Evolutionary conservation across 169 alveolate species (phyloP).

Genomic region (Plasmodium fragile): DNA sequence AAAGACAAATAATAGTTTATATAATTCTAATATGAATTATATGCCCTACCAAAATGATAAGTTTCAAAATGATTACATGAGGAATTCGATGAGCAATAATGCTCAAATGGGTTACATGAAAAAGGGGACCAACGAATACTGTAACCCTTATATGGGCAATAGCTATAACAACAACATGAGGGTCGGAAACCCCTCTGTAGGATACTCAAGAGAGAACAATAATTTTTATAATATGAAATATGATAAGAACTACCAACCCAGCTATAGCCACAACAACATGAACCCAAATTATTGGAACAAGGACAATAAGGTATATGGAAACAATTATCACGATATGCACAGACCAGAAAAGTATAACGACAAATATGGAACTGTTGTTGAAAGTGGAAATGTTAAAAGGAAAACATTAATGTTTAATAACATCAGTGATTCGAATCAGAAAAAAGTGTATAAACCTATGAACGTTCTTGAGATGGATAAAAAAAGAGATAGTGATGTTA

Average conservation of each 20-base stretch:
- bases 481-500: conserved; percentile 57
- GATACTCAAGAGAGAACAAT: background rate
- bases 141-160: background rate
- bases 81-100: background rate
- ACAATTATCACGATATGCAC: background rate
- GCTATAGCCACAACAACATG: background rate
- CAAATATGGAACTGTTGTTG: conserved; percentile 19
- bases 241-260: background rate
- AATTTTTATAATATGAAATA: background rate
- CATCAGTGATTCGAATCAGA: background rate
- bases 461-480: background rate
- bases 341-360: conserved; percentile 11
- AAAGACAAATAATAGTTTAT: background rate
- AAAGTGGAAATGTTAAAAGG: conserved; percentile 58
- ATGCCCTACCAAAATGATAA: background rate
- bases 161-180: background rate
- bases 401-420: conserved; percentile 35
- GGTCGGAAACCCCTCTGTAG: background rate
- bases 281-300: background rate
- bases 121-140: background rate
- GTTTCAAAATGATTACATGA: conserved; percentile 1
- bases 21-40: background rate
- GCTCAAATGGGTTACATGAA: background rate
- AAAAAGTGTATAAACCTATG: background rate
- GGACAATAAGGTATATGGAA: background rate